phyloP scores from a whole-genome alignment of 208 protist species.

The Acanthamoeba healyi region DNA sequence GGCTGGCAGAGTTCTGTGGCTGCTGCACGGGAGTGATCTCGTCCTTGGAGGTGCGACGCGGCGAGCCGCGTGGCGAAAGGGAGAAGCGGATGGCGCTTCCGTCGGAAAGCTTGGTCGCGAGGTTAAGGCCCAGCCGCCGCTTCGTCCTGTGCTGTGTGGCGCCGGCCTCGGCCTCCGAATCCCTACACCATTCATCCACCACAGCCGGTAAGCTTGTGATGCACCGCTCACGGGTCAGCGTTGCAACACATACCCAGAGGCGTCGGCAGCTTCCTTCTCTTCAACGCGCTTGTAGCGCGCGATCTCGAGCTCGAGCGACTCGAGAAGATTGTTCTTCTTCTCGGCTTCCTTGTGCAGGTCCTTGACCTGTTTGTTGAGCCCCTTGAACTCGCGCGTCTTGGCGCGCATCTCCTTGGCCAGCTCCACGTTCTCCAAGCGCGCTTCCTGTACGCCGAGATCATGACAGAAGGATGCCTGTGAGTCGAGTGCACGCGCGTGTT shows the following conservation, averaged over 20 bases:
- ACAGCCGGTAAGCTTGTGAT: no score
- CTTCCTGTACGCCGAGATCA: constrained; percentile 14
- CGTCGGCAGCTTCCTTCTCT: neutral
- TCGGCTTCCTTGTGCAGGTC: constrained; percentile 11
- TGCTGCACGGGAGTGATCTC: neutral
- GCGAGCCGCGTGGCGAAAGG: neutral
- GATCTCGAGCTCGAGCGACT: constrained; percentile 13
- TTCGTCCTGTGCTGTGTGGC: neutral
- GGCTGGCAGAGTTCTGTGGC: neutral
- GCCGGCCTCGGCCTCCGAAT: neutral
- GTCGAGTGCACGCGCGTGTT: no score
- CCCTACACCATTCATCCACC: no score
- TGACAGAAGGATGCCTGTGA: neutral
- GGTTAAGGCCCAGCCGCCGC: constrained; percentile 26
- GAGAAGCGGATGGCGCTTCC: constrained; percentile 19
- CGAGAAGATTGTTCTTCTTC: neutral
- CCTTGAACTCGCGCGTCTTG: constrained; percentile 19
- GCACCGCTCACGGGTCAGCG: no score
- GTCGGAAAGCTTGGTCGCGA: neutral
- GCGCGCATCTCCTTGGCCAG: constrained; percentile 15
- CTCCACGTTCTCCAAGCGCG: constrained; percentile 46
- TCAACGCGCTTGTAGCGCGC: neutral
- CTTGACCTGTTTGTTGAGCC: neutral
- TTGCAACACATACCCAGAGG: neutral
- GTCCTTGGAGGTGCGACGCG: neutral